Conservation (phyloP, 78 protist species). For the Pelomyxa schiedti region DNA sequence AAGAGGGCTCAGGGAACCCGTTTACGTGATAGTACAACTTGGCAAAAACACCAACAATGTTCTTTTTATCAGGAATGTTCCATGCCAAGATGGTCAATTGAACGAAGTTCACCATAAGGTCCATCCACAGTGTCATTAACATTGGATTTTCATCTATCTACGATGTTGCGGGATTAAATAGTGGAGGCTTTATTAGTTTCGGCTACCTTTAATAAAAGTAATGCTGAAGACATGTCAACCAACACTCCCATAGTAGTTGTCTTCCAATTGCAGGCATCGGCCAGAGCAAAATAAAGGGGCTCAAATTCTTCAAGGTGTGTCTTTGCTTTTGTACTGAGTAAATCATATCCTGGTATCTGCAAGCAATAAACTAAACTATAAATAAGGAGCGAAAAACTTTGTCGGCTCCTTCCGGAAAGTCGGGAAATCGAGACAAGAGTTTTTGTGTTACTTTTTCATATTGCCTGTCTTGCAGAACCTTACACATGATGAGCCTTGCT, state of each 20-base stretch:
- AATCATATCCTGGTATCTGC: conserved; percentile 15
- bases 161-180: not conserved
- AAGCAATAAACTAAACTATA: not conserved
- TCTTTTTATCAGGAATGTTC: not conserved
- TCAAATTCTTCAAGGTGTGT: conserved; percentile 36
- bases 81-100: not conserved
- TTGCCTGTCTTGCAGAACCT: not conserved
- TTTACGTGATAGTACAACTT: conserved; percentile 7
- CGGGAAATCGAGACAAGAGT: not conserved
- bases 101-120: not conserved
- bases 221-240: conserved; percentile 5
- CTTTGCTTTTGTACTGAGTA: conserved; percentile 16
- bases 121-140: not conserved
- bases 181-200: not conserved
- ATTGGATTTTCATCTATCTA: not conserved
- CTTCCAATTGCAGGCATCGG: conserved; percentile 31
- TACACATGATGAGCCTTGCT: too few relatives aligned
- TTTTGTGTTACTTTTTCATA: not conserved
- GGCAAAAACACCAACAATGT: conserved; percentile 1
- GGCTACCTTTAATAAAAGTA: not conserved
- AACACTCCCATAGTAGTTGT: conserved; percentile 10
- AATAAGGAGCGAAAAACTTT: not conserved
- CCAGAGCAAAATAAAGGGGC: conserved; percentile 24
- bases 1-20: conserved; percentile 21
- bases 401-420: not conserved